phyloP scores from a whole-genome alignment of 1,284 basidiomycete species.

The Thelephora terrestris region DNA sequence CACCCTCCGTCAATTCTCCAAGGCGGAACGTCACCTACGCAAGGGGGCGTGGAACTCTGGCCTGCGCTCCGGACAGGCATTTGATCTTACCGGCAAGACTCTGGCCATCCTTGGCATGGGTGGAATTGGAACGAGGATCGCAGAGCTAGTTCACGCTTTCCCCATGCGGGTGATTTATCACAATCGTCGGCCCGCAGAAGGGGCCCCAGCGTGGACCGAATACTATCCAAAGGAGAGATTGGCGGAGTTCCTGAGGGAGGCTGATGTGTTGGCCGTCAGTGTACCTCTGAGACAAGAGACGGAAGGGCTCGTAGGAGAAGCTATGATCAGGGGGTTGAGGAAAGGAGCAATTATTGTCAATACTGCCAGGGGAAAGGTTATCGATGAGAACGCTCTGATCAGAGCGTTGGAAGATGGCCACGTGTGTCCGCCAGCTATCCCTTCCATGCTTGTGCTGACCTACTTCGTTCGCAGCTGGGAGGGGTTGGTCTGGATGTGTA shows the following conservation, averaged over 20 bases:
- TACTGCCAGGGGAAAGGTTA: conserved; percentile 83
- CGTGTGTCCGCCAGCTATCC: conserved; percentile 32
- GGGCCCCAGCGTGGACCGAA: conserved; percentile 65
- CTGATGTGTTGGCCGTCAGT: conserved; percentile 79
- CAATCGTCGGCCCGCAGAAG: conserved; percentile 44
- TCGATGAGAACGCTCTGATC: conserved; percentile 83
- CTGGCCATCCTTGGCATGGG: conserved; percentile 86
- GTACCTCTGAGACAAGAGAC: conserved; percentile 69
- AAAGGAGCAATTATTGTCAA: conserved; percentile 78
- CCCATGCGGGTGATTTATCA: conserved; percentile 87
- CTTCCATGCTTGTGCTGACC: neutral
- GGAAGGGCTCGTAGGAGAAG: conserved; percentile 65
- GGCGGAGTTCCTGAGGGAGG: conserved; percentile 60
- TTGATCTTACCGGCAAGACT: conserved; percentile 72
- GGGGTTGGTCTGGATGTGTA: conserved; percentile 87
- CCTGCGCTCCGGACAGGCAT: conserved; percentile 36
- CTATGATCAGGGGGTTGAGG: conserved; percentile 75
- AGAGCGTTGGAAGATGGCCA: conserved; percentile 79
- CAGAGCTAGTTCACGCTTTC: conserved; percentile 61
- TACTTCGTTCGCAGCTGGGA: conserved; percentile 44
- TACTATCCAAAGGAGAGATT: conserved; percentile 55
- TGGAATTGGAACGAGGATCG: conserved; percentile 73
- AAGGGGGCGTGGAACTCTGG: conserved; percentile 46
- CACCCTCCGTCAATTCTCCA: conserved; percentile 69
- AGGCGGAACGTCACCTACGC: conserved; percentile 60